phyloP scores from a whole-genome alignment of 495 filamentous ascomycete genomes.

The Pseudoneurospora amorphoporcata region DNA sequence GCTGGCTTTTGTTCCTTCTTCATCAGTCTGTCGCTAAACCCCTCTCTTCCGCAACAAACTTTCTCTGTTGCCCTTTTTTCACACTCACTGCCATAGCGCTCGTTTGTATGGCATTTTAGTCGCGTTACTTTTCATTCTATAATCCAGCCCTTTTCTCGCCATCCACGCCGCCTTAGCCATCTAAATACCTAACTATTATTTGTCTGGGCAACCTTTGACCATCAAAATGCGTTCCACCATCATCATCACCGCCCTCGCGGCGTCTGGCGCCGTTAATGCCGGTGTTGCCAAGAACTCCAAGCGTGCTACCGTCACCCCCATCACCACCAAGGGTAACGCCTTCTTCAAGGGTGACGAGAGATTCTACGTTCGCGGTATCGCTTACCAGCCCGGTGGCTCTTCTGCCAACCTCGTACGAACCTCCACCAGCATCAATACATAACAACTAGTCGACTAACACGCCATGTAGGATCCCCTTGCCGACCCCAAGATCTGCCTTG shows the following conservation, averaged over 20 bases:
- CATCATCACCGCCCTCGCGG: conserved; percentile 41
- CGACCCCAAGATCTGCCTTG: conserved; percentile 58
- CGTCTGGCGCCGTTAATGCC: conserved; percentile 43
- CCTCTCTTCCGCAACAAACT: not conserved
- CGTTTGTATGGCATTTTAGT: conserved; percentile 14
- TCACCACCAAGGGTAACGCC: conserved; percentile 44
- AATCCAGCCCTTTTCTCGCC: not conserved
- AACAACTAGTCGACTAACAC: not conserved
- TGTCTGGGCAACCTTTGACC: not conserved
- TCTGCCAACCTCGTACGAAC: conserved; percentile 30
- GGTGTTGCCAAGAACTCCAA: conserved; percentile 46
- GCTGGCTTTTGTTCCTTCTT: not conserved
- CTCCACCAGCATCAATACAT: not conserved
- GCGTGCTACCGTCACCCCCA: conserved; percentile 32
- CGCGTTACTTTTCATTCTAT: not conserved
- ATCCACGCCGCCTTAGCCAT: not conserved
- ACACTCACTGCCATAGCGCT: conserved; percentile 5
- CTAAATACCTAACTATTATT: not conserved
- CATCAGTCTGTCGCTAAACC: not conserved
- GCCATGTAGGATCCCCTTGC: conserved; percentile 64
- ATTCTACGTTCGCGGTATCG: conserved; percentile 93
- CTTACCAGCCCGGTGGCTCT: conserved; percentile 91
- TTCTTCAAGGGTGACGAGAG: conserved; percentile 77
- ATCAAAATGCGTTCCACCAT: conserved; percentile 46
- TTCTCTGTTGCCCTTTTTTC: not conserved